A percentile compares a stretch with the other conserved stretches of the same genome.
These are phyloP conservation scores for Didymosphaeria variabile DNA, from an alignment of 2,329 filamentous ascomycete genomes.

Conservation along the genomic window DNA sequence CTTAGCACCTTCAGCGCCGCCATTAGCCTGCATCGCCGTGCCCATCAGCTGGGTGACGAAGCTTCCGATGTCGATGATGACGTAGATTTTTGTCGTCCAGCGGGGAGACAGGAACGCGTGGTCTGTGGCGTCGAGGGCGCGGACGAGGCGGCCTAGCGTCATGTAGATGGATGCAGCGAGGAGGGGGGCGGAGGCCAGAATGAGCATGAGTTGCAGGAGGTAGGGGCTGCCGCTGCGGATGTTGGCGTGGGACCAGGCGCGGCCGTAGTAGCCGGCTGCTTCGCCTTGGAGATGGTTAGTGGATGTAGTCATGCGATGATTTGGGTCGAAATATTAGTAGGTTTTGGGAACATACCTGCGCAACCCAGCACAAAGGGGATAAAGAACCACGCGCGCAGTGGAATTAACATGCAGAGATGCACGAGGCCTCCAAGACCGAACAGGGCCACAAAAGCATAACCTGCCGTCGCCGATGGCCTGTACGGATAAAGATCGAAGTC, in stretches of 20 bases:
- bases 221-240: slow-evolving; percentile 38
- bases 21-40: slow-evolving; percentile 27
- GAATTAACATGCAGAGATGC: slow-evolving; percentile 21
- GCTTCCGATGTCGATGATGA: slow-evolving; percentile 31
- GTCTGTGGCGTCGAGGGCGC: slow-evolving; percentile 48
- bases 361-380: slow-evolving; percentile 63
- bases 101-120: slow-evolving; percentile 49
- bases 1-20: slow-evolving; percentile 16
- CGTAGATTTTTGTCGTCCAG: slow-evolving; percentile 37
- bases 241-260: slow-evolving; percentile 24
- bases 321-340: neutral
- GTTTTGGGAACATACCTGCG: slow-evolving; percentile 48
- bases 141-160: slow-evolving; percentile 56
- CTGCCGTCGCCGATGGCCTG: slow-evolving; percentile 23
- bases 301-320: neutral
- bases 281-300: slow-evolving; percentile 20
- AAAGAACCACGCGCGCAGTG: slow-evolving; percentile 55
- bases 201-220: slow-evolving; percentile 55
- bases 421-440: slow-evolving; percentile 22
- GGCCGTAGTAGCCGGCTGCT: slow-evolving; percentile 29
- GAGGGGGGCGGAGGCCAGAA: slow-evolving; percentile 58
- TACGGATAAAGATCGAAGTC: slow-evolving; percentile 31
- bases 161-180: slow-evolving; percentile 62
- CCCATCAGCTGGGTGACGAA: slow-evolving; percentile 33
- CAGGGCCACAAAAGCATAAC: slow-evolving; percentile 24